A percentile compares a stretch with the other conserved stretches of the same genome.
phyloP scores from a whole-genome alignment of 441 rosid genomes.

The Arabidopsis hybrid region DNA sequence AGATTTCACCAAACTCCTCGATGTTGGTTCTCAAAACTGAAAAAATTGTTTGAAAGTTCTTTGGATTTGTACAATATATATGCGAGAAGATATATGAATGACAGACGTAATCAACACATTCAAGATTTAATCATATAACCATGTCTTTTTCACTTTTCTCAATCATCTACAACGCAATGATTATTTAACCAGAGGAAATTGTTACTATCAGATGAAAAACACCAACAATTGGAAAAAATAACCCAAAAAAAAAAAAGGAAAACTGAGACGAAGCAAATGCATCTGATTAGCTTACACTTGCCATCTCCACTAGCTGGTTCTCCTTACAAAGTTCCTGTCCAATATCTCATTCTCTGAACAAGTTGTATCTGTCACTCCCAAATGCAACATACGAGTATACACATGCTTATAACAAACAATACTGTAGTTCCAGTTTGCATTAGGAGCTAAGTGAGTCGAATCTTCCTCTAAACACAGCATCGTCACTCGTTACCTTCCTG shows the following conservation, averaged over 20 bases:
- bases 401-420: constrained; percentile 31
- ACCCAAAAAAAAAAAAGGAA: background rate
- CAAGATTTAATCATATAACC: constrained; percentile 28
- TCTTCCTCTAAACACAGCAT: constrained; percentile 30
- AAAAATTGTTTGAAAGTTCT: background rate
- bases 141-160: constrained; percentile 33
- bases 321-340: constrained; percentile 35
- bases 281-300: constrained; percentile 31
- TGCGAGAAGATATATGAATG: background rate
- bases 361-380: constrained; percentile 39
- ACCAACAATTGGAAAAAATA: constrained; percentile 26
- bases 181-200: background rate
- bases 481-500: constrained; percentile 37
- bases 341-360: constrained; percentile 33
- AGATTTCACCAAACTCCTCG: background rate
- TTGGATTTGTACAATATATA: background rate
- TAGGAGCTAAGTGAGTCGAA: constrained; percentile 33
- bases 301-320: constrained; percentile 35
- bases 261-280: constrained; percentile 37
- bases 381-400: constrained; percentile 36
- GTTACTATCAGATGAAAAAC: constrained; percentile 11
- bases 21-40: background rate
- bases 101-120: constrained; percentile 4
- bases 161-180: constrained; percentile 33
- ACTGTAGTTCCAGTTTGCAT: constrained; percentile 31